These are phyloP conservation scores for Chaetomium globosum DNA, from an alignment of 2,329 filamentous ascomycete genomes.

Conservation along the genomic window DNA sequence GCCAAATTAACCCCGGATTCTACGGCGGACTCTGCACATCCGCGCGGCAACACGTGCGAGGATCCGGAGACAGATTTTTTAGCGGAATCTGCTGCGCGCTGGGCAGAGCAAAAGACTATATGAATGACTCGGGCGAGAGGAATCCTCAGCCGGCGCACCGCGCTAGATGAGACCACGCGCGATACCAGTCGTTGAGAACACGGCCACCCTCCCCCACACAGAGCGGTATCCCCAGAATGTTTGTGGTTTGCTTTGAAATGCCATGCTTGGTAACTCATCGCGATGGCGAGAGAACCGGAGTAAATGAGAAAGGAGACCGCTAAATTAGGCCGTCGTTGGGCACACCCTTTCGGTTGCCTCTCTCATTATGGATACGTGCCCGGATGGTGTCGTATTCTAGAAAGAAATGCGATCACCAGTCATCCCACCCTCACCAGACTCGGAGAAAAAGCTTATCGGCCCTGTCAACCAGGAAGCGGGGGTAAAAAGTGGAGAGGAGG, in stretches of 20 bases:
- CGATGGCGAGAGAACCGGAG: no score
- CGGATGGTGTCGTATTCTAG: neutral
- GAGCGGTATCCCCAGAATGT: no score
- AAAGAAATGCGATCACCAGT: slow-evolving; percentile 6
- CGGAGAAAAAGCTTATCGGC: slow-evolving; percentile 20
- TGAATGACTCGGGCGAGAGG: slow-evolving; percentile 17
- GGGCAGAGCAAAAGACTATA: neutral
- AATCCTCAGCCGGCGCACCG: neutral
- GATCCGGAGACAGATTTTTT: slow-evolving; percentile 33
- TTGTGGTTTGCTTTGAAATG: no score
- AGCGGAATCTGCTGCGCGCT: slow-evolving; percentile 19
- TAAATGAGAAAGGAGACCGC: no score
- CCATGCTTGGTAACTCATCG: no score
- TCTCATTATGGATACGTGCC: neutral
- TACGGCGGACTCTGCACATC: slow-evolving; percentile 34
- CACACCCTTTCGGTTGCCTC: neutral
- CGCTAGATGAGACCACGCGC: neutral
- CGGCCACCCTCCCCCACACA: no score
- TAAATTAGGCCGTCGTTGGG: neutral
- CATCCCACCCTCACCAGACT: neutral
- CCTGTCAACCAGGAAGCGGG: slow-evolving; percentile 17
- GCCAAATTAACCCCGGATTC: slow-evolving; percentile 40
- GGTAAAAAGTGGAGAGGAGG: neutral
- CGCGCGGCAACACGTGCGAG: slow-evolving; percentile 32
- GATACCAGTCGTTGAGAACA: neutral